These are phyloP conservation scores for Globisporangium echinulatum DNA, from an alignment of 352 stramenopile genomes.

Conservation along the genomic window DNA sequence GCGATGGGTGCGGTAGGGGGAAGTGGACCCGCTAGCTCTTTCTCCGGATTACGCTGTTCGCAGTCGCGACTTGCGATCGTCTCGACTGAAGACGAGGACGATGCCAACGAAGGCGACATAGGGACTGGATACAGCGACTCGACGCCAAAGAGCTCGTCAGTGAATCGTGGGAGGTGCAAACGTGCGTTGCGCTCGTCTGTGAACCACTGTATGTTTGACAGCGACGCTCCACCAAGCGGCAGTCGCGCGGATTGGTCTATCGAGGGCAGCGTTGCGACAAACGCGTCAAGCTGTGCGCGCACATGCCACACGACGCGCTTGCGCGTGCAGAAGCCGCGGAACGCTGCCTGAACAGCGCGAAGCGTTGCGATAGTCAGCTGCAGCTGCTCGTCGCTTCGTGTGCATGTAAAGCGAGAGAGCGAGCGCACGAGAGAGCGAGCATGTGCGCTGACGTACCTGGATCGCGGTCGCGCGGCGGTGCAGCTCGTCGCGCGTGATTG, in stretches of 20 bases:
- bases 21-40: background rate
- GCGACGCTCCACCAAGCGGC: conserved; percentile 14
- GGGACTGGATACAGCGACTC: conserved; percentile 18
- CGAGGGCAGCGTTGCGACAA: conserved; percentile 32
- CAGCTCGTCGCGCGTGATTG: conserved; percentile 2
- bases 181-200: conserved; percentile 2
- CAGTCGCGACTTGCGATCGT: background rate
- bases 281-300: conserved; percentile 29
- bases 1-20: no score
- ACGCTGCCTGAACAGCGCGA: conserved; percentile 21
- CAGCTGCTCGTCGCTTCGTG: background rate
- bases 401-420: background rate
- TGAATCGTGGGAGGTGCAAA: conserved; percentile 36
- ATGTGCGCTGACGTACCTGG: conserved; percentile 11
- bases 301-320: conserved; percentile 40
- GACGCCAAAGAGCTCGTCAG: conserved; percentile 35
- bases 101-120: background rate
- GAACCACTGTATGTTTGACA: conserved; percentile 18
- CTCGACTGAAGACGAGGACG: background rate
- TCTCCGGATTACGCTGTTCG: background rate
- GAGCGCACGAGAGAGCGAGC: background rate
- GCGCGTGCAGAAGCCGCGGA: conserved; percentile 51
- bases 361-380: background rate
- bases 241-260: conserved; percentile 13
- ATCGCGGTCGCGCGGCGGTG: conserved; percentile 20